Conservation (phyloP, 176 grass and related monocot genomes). For the Phoenix dactylifera region DNA sequence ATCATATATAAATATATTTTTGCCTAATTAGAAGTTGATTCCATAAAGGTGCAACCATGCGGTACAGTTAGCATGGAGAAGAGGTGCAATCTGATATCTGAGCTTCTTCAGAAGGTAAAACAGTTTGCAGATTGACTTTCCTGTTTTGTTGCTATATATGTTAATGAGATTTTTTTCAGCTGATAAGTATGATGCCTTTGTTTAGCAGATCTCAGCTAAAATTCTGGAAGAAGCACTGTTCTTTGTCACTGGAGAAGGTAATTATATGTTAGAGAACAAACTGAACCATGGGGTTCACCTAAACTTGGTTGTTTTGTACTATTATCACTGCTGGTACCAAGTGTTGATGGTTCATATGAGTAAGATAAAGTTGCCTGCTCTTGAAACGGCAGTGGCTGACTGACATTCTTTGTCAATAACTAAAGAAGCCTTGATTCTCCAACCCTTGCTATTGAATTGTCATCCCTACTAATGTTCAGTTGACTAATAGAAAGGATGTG, state of each 20-base stretch:
- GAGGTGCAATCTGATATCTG: conserved; percentile 34
- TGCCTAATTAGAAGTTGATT: conserved; percentile 11
- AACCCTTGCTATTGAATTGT: no score
- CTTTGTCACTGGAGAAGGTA: conserved; percentile 26
- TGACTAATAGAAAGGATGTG: no score
- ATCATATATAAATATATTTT: background rate
- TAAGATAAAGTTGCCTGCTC: no score
- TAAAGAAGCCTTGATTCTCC: no score
- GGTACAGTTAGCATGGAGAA: conserved; percentile 42
- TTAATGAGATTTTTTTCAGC: conserved; percentile 5
- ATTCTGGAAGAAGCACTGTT: conserved; percentile 35
- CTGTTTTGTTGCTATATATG: conserved; percentile 5
- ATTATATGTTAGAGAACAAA: background rate
- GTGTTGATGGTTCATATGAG: no score
- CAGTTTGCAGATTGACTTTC: background rate
- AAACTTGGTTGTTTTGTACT: no score
- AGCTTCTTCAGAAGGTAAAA: conserved; percentile 50
- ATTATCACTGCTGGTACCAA: no score
- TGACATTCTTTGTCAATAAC: no score
- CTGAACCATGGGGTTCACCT: no score
- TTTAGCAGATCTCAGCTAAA: conserved; percentile 39
- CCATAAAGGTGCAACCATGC: conserved; percentile 42
- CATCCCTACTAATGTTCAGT: no score
- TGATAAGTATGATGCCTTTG: background rate
- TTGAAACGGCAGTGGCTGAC: no score